Base-by-base conservation (phyloP, 345 rosid species). In the Psidium friedrichsthalianum region DNA sequence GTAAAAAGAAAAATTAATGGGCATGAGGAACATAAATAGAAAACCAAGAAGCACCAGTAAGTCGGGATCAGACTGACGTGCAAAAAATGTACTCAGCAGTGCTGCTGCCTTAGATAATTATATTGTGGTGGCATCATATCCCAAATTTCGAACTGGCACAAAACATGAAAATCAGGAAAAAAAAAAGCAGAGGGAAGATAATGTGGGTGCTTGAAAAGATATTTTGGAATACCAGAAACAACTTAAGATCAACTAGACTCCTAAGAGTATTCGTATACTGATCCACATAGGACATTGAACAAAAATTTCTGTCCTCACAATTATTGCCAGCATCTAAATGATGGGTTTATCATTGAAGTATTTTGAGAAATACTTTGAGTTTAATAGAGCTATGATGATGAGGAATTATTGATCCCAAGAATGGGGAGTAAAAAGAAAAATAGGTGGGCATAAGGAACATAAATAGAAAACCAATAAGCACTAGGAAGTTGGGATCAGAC, bases 1-100 rank as follows among this genome's bases (percentile, higher is more conserved):
- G 78, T 52, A 40, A 51, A 53, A 82, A 32, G 24, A n/a, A 83
- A 25, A 82, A 78, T 13, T 11, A 5, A 82, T 82, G 56, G 27
- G 59, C 25, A 54, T 16, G 47, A 82, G 24, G 10, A 9, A 0
- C 4, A 10, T 29, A n/a, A n/a, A 82, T 27, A 54, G n/a, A 82
- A n/a, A 52, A 40, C 83, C 16, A 11, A 40, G 3, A 49, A 83
- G n/a, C 40, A 47, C 25, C 36, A 42, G 83, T 51, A 85, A 61
- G n/a, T 56, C 76, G 83, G 88, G 94, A 91, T 91, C 94, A 89
- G 92, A 94, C 95, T 92, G 94, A 92, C 92, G 90, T 92, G 95
- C 94, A 93, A 92, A 91, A 57, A 18, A 44, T 82, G 54, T 53
- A 88, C 80, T 94, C 95, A 91, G 91, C 93, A 93, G 6, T 11